A percentile compares a stretch with the other conserved stretches of the same genome.
Evolutionary conservation across 306 rosid species (phyloP).

Genomic region (Canavalia gladiata): DNA sequence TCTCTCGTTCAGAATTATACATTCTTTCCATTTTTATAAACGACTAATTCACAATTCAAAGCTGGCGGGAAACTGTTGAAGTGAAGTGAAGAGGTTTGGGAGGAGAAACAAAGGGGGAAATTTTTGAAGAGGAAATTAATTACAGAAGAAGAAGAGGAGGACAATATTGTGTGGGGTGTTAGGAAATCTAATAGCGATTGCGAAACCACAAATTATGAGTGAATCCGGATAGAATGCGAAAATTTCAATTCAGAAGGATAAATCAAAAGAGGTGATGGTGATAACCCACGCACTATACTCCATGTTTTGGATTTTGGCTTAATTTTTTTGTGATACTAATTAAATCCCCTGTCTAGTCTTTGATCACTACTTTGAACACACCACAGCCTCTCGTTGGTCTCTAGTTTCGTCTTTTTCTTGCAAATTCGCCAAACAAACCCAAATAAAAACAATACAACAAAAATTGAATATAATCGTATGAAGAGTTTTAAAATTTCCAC

Average conservation of each 20-base stretch:
- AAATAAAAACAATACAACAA: neutral
- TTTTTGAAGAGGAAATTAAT: neutral
- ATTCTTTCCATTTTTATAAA: slow-evolving; percentile 62
- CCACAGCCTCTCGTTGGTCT: neutral
- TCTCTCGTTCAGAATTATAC: slow-evolving; percentile 57
- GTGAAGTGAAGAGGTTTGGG: neutral
- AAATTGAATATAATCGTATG: neutral
- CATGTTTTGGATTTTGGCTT: slow-evolving; percentile 28
- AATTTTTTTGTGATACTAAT: slow-evolving; percentile 50
- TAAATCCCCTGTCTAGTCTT: slow-evolving; percentile 27
- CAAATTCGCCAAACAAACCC: neutral
- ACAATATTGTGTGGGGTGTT: neutral
- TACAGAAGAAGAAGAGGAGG: neutral
- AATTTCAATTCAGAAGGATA: slow-evolving; percentile 48
- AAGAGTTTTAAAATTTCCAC: neutral
- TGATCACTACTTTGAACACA: neutral
- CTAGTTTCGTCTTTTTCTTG: slow-evolving; percentile 19
- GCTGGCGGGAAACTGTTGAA: slow-evolving; percentile 54
- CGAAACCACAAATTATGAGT: slow-evolving; percentile 63
- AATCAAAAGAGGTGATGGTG: slow-evolving; percentile 20
- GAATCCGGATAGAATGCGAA: slow-evolving; percentile 54
- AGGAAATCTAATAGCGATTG: slow-evolving; percentile 36
- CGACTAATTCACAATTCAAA: slow-evolving; percentile 21
- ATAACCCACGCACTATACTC: slow-evolving; percentile 14
- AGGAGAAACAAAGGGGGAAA: neutral